Base-by-base conservation (phyloP, 306 rosid species). In the Dicorynia guianensis region DNA sequence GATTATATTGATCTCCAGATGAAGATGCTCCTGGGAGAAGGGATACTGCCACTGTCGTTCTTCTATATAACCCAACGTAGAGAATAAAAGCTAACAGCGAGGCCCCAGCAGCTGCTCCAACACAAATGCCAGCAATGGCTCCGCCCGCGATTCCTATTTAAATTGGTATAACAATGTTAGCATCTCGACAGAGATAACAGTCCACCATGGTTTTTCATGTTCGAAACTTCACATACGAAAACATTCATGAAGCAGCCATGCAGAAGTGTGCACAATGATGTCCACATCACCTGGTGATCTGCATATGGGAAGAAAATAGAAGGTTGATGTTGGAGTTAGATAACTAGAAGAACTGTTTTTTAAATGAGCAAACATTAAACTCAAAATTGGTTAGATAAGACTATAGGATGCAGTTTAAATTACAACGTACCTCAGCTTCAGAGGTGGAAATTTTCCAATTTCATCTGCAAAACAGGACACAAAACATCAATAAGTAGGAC, bases 281-380 rank as follows among this genome's bases (percentile, higher is more conserved):
- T 60, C 19, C 73, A 74, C 77, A 47, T 72, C 81, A 89, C 89
- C 97, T 91, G 94, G 79, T 44, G 94, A 81, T 44, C 97, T 91
- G 97, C 87, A 85, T 83, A 83, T 63, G 71, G 72, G 49, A 8
- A 71, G 30, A 38, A 63, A 34, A 54, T 5, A 71, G 66, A 17
- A 75, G 40, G 62, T 19, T 74, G 59, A 67, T 54, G 20, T 54
- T 15, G 54, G 58, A 76, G 60, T 81, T 58, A 76, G 84, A 58
- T 4, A 67, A n/a, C 17, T 76, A 65, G 63, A 58, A 39, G 61
- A 66, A n/a, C 49, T 39, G 18, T 64, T 19, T 46, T 47, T 25
- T 2, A 19, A 42, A 43, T 70, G 35, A 43, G 12, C 46, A 55
- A 63, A 79, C 52, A 35, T 71, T 40, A 5, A 17, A 38, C 14